Conservation (phyloP, 2,329 filamentous ascomycete species). For the Epichloe scottii region DNA sequence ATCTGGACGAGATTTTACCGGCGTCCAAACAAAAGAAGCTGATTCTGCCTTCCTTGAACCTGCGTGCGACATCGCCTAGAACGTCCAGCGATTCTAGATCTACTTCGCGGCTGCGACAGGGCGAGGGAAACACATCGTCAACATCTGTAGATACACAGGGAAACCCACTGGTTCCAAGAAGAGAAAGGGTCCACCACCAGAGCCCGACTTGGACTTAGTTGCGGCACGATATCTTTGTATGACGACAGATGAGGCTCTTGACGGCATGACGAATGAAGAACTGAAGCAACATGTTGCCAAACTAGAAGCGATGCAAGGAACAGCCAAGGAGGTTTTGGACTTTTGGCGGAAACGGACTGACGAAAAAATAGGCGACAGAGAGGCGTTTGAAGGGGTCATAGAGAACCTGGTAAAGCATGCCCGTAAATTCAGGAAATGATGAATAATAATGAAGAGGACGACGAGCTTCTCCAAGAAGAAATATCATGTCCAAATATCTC, state of each 20-base stretch:
- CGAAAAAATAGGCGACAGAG: constrained; percentile 78
- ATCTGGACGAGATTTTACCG: constrained; percentile 92
- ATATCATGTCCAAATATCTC: constrained; percentile 2
- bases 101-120: constrained; percentile 32
- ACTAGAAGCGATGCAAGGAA: constrained; percentile 56
- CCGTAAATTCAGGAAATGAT: constrained; percentile 65
- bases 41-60: constrained; percentile 77
- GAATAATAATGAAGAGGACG: background rate
- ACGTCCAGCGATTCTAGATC: constrained; percentile 43
- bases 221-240: constrained; percentile 65
- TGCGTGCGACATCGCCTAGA: constrained; percentile 43
- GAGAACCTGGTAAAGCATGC: constrained; percentile 92
- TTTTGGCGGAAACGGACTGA: constrained; percentile 84
- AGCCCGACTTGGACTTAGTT: constrained; percentile 68
- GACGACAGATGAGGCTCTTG: constrained; percentile 73
- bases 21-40: constrained; percentile 98
- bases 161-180: constrained; percentile 31
- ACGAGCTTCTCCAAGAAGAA: constrained; percentile 6
- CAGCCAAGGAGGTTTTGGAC: constrained; percentile 64
- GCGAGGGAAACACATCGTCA: constrained; percentile 39
- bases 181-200: constrained; percentile 48
- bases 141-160: constrained; percentile 48
- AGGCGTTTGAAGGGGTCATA: constrained; percentile 92
- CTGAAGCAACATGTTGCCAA: constrained; percentile 57
- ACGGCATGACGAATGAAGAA: constrained; percentile 68